phyloP scores from a whole-genome alignment of 140 eudicot species.

The Ambrosia hybrid region DNA sequence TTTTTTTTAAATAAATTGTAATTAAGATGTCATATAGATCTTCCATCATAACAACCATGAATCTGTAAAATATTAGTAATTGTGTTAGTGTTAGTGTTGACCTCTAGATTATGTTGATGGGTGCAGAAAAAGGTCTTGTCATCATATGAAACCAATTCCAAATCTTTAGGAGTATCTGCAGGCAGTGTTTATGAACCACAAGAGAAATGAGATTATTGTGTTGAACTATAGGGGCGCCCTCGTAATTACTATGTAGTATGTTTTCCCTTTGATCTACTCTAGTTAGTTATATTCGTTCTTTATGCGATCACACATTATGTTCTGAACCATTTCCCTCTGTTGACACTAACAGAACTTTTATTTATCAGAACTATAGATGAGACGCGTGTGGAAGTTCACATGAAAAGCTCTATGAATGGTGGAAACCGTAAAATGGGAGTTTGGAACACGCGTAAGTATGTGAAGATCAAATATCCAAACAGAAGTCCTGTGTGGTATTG shows the following conservation, averaged over 20 bases:
- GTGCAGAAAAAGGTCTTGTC: slow-evolving; percentile 78
- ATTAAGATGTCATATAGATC: neutral
- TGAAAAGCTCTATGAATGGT: neutral
- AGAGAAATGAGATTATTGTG: slow-evolving; percentile 44
- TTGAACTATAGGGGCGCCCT: slow-evolving; percentile 38
- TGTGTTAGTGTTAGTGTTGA: slow-evolving; percentile 28
- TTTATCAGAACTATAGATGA: slow-evolving; percentile 32
- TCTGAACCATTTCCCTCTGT: neutral
- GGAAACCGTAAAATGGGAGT: slow-evolving; percentile 4
- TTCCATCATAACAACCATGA: slow-evolving; percentile 29
- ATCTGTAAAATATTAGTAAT: slow-evolving; percentile 20
- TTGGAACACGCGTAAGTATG: slow-evolving; percentile 5
- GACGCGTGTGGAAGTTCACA: slow-evolving; percentile 9
- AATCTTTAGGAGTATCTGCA: slow-evolving; percentile 53
- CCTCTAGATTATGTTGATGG: slow-evolving; percentile 46
- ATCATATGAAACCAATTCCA: slow-evolving; percentile 53
- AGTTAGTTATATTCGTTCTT: slow-evolving; percentile 1
- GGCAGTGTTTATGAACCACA: slow-evolving; percentile 46
- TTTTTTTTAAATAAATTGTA: slow-evolving; percentile 17
- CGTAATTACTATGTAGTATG: slow-evolving; percentile 47
- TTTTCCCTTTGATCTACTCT: slow-evolving; percentile 29
- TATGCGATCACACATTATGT: neutral
- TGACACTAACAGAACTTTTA: no score
- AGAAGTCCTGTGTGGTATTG: slow-evolving; percentile 19
- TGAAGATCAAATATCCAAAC: neutral